phyloP scores from a whole-genome alignment of 2,329 filamentous ascomycete genomes.

The Cucurbitaria berberidis region DNA sequence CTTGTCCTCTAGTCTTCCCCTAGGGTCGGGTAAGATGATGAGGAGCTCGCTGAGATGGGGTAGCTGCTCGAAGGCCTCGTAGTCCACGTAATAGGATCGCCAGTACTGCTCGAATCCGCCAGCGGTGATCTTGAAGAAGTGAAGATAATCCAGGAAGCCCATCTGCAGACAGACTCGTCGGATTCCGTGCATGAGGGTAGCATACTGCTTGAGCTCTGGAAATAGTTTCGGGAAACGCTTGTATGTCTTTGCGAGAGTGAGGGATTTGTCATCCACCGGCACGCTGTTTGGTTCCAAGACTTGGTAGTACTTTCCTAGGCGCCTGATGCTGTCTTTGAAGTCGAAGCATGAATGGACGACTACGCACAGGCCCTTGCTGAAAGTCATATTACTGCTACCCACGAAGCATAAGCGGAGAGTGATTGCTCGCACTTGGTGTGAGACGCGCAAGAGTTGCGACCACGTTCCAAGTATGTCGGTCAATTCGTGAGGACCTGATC shows the following conservation, averaged over 20 bases:
- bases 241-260: conserved; percentile 19
- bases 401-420: conserved; percentile 28
- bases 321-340: conserved; percentile 12
- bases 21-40: conserved; percentile 22
- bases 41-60: conserved; percentile 29
- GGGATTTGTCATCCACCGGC: conserved; percentile 3
- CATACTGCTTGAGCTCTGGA: conserved; percentile 29
- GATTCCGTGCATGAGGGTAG: conserved; percentile 34
- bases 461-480: conserved; percentile 22
- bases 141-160: conserved; percentile 22
- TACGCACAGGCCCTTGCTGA: conserved; percentile 15
- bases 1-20: conserved; percentile 10
- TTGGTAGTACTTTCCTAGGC: conserved; percentile 22
- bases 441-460: conserved; percentile 24
- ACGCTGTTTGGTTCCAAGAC: conserved; percentile 17
- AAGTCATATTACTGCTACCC: conserved; percentile 12
- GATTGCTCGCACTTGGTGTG: conserved; percentile 30
- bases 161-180: conserved; percentile 29
- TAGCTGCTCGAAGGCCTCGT: conserved; percentile 27
- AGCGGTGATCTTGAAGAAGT: conserved; percentile 36
- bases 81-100: conserved; percentile 3
- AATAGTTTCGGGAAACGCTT: conserved; percentile 24
- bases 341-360: not conserved
- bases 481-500: conserved; percentile 20
- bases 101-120: conserved; percentile 17